Conservation (phyloP, 2,329 filamentous ascomycete genomes). For the Whalleya microplaca region DNA sequence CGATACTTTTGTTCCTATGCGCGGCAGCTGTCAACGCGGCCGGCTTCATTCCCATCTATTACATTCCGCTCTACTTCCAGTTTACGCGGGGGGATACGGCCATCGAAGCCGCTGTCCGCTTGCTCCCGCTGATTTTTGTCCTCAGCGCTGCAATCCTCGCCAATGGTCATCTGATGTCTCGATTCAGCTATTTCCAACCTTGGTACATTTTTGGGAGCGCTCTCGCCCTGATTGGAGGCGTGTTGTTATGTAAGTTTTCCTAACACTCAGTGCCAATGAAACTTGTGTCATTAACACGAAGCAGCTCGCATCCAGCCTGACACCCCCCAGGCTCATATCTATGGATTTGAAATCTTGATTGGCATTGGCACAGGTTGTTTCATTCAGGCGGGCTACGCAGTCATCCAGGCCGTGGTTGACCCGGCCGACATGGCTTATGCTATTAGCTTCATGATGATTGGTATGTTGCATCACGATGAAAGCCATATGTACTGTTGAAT, state of each 20-base stretch:
- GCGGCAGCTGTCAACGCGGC: constrained; percentile 37
- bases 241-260: background rate
- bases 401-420: background rate
- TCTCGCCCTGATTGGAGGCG: constrained; percentile 1
- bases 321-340: constrained; percentile 1
- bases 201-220: constrained; percentile 8
- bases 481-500: too few relatives aligned
- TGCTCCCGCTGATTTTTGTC: constrained; percentile 45
- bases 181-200: constrained; percentile 2
- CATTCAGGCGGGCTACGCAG: constrained; percentile 1
- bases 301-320: background rate
- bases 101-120: constrained; percentile 43
- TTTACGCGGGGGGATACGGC: constrained; percentile 48
- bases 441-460: background rate
- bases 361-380: constrained; percentile 4
- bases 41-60: constrained; percentile 48
- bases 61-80: constrained; percentile 56
- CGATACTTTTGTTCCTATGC: constrained; percentile 46
- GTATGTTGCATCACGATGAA: too few relatives aligned
- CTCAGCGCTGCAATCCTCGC: constrained; percentile 39
- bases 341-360: constrained; percentile 2
- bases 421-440: background rate
- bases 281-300: too few relatives aligned
- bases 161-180: constrained; percentile 1
- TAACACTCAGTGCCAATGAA: too few relatives aligned